A percentile compares a stretch with the other conserved stretches of the same genome.
phyloP scores from a whole-genome alignment of 345 rosid species.

The Gossypium mustelinum region DNA sequence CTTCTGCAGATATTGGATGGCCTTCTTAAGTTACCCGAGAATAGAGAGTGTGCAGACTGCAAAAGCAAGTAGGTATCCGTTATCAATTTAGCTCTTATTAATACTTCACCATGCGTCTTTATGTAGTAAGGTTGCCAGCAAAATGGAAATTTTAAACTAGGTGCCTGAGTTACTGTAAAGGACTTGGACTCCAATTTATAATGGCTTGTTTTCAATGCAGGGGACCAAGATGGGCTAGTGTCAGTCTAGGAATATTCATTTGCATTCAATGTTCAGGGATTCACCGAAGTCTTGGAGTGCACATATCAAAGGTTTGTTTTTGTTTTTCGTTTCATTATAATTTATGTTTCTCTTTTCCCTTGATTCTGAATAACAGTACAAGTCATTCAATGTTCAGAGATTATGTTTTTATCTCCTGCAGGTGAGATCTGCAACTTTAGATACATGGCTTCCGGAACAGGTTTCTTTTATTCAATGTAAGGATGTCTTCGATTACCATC shows the following conservation, averaged over 20 bases:
- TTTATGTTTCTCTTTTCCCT: background rate
- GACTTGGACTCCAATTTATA: slow-evolving; percentile 8
- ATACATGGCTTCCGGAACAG: slow-evolving; percentile 99
- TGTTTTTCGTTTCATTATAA: background rate
- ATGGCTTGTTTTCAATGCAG: slow-evolving; percentile 38
- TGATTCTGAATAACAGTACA: background rate
- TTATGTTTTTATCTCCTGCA: slow-evolving; percentile 21
- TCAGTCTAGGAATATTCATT: slow-evolving; percentile 91
- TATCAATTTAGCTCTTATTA: background rate
- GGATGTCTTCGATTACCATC: slow-evolving; percentile 16
- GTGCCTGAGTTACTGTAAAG: background rate
- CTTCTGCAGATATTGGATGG: slow-evolving; percentile 70
- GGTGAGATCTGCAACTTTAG: slow-evolving; percentile 93
- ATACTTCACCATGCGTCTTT: background rate
- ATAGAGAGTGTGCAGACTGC: slow-evolving; percentile 97
- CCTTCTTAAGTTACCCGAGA: slow-evolving; percentile 78
- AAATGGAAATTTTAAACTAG: background rate
- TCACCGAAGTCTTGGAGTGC: slow-evolving; percentile 93
- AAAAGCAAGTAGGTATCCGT: slow-evolving; percentile 65
- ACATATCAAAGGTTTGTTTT: slow-evolving; percentile 75
- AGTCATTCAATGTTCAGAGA: background rate
- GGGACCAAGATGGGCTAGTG: slow-evolving; percentile 96
- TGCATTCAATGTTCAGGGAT: slow-evolving; percentile 96
- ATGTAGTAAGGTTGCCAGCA: background rate
- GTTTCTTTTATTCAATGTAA: slow-evolving; percentile 75